Evolutionary conservation across 805 yeast genomes (phyloP).

Genomic region (Starmerella cellae): DNA sequence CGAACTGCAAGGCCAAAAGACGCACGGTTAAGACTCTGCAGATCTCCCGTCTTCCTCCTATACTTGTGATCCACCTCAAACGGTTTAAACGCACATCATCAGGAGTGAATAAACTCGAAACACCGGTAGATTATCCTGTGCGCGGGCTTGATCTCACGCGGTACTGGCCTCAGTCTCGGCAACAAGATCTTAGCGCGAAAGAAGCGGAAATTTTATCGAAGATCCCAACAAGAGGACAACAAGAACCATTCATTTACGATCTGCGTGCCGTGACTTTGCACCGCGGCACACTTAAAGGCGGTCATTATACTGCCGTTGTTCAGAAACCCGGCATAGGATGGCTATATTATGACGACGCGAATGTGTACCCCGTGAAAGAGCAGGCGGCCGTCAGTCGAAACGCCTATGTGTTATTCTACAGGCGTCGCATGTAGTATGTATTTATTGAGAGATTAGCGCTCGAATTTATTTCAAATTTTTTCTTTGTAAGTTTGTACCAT

Average conservation of each 20-base stretch:
- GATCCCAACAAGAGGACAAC: slow-evolving; percentile 56
- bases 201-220: slow-evolving; percentile 37
- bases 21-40: slow-evolving; percentile 54
- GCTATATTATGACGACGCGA: slow-evolving; percentile 75
- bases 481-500: too few species aligned
- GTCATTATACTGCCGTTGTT: slow-evolving; percentile 79
- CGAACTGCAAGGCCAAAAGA: slow-evolving; percentile 51
- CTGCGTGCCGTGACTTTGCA: slow-evolving; percentile 76
- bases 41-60: slow-evolving; percentile 65
- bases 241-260: slow-evolving; percentile 65
- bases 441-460: neutral
- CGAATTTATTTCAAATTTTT: too few species aligned
- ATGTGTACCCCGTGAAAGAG: slow-evolving; percentile 37
- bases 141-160: slow-evolving; percentile 46
- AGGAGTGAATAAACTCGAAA: slow-evolving; percentile 43
- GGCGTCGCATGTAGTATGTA: slow-evolving; percentile 29
- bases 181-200: slow-evolving; percentile 16
- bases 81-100: slow-evolving; percentile 42
- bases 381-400: slow-evolving; percentile 50
- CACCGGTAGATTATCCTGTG: slow-evolving; percentile 55
- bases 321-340: slow-evolving; percentile 52
- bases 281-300: slow-evolving; percentile 67
- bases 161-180: slow-evolving; percentile 48
- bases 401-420: slow-evolving; percentile 75
- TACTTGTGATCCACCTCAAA: slow-evolving; percentile 72